A percentile compares a stretch with the other conserved stretches of the same genome.
phyloP scores from a whole-genome alignment of 148 eudicot species.

The Salicornia ramosissima region DNA sequence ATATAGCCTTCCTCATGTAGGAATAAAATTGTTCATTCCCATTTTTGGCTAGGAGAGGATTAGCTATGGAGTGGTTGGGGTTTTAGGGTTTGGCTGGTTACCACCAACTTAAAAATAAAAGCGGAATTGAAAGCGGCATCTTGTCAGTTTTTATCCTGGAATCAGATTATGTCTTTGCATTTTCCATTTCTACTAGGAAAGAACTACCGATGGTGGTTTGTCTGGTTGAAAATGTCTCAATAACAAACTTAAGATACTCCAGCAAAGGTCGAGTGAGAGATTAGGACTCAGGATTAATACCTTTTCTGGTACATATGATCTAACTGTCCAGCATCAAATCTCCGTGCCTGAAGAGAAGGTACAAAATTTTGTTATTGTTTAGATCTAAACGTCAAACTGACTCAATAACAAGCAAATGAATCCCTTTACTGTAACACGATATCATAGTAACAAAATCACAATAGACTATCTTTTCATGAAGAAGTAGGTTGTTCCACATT shows the following conservation, averaged over 20 bases:
- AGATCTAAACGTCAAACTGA: slow-evolving; percentile 5
- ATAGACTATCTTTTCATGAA: neutral
- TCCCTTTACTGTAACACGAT: neutral
- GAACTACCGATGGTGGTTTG: too few species aligned
- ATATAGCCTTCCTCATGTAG: too few species aligned
- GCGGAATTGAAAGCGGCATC: too few species aligned
- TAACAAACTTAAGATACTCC: neutral
- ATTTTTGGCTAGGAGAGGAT: too few species aligned
- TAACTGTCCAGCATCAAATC: slow-evolving; percentile 62
- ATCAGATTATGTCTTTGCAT: too few species aligned
- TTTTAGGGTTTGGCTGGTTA: too few species aligned
- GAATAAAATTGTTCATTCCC: too few species aligned
- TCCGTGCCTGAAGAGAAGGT: slow-evolving; percentile 57
- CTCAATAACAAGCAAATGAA: neutral
- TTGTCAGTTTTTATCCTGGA: too few species aligned
- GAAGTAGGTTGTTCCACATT: neutral
- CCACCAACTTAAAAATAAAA: too few species aligned
- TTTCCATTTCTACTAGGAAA: too few species aligned
- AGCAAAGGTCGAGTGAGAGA: neutral
- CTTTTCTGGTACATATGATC: slow-evolving; percentile 90
- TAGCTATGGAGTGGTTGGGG: too few species aligned
- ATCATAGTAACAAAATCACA: neutral
- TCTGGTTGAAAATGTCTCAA: neutral
- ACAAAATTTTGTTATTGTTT: slow-evolving; percentile 2
- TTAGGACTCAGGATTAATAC: slow-evolving; percentile 26